phyloP scores from a whole-genome alignment of 345 rosid genomes.

The Brassica napus region DNA sequence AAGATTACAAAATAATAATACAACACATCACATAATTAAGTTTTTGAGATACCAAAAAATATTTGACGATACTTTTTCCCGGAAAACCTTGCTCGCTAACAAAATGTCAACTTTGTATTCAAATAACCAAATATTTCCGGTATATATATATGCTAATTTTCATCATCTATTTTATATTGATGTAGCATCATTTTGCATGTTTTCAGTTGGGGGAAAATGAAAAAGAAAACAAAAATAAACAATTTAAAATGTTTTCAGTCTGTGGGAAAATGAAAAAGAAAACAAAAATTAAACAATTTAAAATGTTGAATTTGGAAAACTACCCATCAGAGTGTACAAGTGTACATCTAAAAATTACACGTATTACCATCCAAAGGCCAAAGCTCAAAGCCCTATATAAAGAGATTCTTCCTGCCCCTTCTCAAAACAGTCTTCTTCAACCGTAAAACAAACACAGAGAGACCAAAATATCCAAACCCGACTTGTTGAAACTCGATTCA shows the following conservation, averaged over 20 bases:
- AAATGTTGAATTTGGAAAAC: slow-evolving; percentile 26
- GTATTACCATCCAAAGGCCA: slow-evolving; percentile 19
- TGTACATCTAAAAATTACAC: slow-evolving; percentile 21
- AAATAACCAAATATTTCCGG: background rate
- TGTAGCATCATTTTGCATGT: background rate
- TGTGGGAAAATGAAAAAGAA: too few relatives aligned
- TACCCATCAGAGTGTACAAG: slow-evolving; percentile 20
- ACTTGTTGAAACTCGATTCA: slow-evolving; percentile 15
- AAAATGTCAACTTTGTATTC: background rate
- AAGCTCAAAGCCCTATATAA: slow-evolving; percentile 27
- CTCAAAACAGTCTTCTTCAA: slow-evolving; percentile 14
- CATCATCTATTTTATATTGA: background rate
- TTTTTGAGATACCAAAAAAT: too few relatives aligned
- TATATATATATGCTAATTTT: background rate
- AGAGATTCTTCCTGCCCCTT: slow-evolving; percentile 5
- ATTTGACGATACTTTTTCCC: background rate
- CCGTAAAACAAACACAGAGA: background rate
- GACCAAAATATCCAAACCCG: background rate
- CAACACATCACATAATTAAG: too few relatives aligned
- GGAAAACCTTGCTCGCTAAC: background rate
- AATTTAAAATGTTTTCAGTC: background rate
- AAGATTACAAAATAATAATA: background rate
- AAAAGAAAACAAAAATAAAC: background rate
- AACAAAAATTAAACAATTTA: background rate
- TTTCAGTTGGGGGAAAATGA: background rate